Conservation (phyloP, 495 filamentous ascomycete species). For the Penicillium egyptiacum region DNA sequence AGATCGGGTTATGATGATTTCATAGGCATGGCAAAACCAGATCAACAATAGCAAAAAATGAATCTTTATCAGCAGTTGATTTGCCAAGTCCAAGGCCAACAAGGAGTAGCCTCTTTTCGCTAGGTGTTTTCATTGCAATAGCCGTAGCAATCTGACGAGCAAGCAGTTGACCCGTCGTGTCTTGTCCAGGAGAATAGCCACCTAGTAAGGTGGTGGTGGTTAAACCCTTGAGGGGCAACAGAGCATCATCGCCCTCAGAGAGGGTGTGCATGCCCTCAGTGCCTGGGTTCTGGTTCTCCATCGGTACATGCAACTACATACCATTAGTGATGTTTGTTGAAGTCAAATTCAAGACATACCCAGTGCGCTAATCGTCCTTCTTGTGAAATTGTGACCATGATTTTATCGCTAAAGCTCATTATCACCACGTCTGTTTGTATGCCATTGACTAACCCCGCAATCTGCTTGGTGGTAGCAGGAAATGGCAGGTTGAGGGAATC, state of each 20-base stretch:
- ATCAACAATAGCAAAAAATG: constrained; percentile 81
- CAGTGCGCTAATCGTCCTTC: constrained; percentile 86
- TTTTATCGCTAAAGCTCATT: constrained; percentile 83
- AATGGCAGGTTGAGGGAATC: constrained; percentile 55
- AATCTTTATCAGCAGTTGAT: constrained; percentile 61
- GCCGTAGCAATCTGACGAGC: constrained; percentile 84
- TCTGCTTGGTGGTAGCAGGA: constrained; percentile 72
- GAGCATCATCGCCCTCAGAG: constrained; percentile 52
- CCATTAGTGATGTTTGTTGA: constrained; percentile 14
- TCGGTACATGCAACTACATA: constrained; percentile 79
- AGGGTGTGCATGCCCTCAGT: constrained; percentile 48
- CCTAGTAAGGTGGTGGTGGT: constrained; percentile 88
- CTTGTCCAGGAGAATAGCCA: constrained; percentile 73
- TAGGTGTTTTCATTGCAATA: constrained; percentile 66
- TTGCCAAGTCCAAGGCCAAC: constrained; percentile 77
- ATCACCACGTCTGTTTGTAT: constrained; percentile 68
- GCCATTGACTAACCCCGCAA: constrained; percentile 62
- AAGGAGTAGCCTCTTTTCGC: constrained; percentile 77
- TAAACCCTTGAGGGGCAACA: constrained; percentile 75
- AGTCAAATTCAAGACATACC: constrained; percentile 51
- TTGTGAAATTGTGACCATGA: constrained; percentile 87
- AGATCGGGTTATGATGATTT: constrained; percentile 3
- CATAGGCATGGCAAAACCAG: constrained; percentile 68
- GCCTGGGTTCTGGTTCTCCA: constrained; percentile 65
- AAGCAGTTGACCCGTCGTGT: constrained; percentile 81